Evolutionary conservation across 768 basidiomycete genomes (phyloP), one percentile per base, ranked within the genome.

Genomic region (Kwoniella heveanensis): DNA sequence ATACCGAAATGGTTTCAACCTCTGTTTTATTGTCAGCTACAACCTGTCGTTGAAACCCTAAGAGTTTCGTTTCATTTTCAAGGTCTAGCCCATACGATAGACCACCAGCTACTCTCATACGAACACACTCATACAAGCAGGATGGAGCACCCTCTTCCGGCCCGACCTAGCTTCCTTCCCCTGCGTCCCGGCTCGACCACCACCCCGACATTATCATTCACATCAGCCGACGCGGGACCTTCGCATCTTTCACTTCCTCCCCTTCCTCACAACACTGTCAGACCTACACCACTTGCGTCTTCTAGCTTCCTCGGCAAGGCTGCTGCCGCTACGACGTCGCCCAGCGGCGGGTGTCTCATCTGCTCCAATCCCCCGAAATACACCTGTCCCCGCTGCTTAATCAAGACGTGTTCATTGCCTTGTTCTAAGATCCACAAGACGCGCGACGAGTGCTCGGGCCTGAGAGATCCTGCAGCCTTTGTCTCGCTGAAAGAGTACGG

Each of bases 401-500:
- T 49, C 50, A 49, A 53, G 30, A 76, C 77, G n/a, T 79, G 78
- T 51, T 77, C 75, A 8, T 59, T 75, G 22, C 44, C 62, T 8
- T 79, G 78, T 53, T 72, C 77, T 10, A 70, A 59, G n/a, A 25
- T 64, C 19, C 78, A 79, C 51, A 79, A 79, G 57, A 9, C 54
- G 2, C 25, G 32, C n/a, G 71, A 69, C 25, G 54, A 27, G 21
- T 79, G 78, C 50, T 39, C 60, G 2, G 78, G 78, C 1, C 25
- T 66, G 25, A 44, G 78, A 19, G 71, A 77, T 63, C 74, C 76
- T 32, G 66, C 69, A 6, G 58, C 46, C 2, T 78, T 60, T 48
- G 67, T 77, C 30, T 85, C 89, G 13, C 88, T 93, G 86, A 92
- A 90, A 70, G 76, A 86, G 69, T 95, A 92, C 73, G 85, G 86